Base-by-base conservation (phyloP, 164 flowering plant species). In the Sextonia rubra region DNA sequence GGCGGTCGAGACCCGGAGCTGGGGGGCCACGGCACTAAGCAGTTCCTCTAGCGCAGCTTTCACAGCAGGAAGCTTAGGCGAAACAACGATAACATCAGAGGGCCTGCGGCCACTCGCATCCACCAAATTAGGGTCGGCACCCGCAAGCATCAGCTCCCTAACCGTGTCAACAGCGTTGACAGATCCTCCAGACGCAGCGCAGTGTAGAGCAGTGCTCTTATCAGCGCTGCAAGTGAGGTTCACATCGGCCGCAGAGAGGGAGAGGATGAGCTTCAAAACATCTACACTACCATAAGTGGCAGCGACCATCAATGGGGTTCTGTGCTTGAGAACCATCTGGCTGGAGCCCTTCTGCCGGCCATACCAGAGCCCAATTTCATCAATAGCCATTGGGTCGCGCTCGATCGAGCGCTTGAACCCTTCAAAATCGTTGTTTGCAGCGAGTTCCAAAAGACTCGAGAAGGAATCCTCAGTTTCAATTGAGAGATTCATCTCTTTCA, bases 281-380 rank as follows among this genome's bases (percentile, higher is more conserved):
- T 80, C 78, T 6, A 69, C 29, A 79, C 94, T 93, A 5, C 98
- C 98, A 55, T 78, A 93, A 80, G 82, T 71, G 60, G 97, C 81
- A 49, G 99, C 92, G 47, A 96, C 83, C 94, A 90, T 85, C n/a
- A 93, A 85, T 2, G 99, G 94, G 0, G 97, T 91, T 64, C 97
- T 79, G 71, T 89, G 87, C 58, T 90, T 90, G 52, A 82, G 81
- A 20, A 87, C 93, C 97, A 93, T 91, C 84, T 83, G 86, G 67
- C 80, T 88, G 0, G 93, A 72, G 3, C 69, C 69, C 26, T 49
- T 22, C 52, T 15, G 12, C 11, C 76, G 66, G 14, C 76, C 79
- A 22, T 77, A 77, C 79, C 79, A 77, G 27, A 44, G 64, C 11
- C 58, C 48, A 4, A 70, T 22, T 26, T 77, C 79, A 22, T 73